Evolutionary conservation across 345 rosid genomes (phyloP).

Genomic region (Sonneratia caseolaris): DNA sequence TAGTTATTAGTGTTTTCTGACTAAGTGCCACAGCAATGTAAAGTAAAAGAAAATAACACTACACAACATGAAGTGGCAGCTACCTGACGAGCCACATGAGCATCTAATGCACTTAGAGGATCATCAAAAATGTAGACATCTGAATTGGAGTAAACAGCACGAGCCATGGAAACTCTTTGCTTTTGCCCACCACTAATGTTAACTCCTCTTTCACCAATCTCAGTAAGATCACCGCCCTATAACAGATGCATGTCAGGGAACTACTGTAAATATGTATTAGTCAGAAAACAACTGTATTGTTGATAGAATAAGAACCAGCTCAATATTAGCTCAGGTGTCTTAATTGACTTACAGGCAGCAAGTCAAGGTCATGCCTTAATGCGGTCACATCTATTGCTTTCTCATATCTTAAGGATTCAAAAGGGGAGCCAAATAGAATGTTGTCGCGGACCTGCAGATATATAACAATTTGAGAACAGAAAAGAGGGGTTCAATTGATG

Average conservation of each 20-base stretch:
- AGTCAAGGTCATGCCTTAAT: conserved; percentile 84
- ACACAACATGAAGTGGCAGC: neutral
- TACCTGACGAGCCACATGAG: conserved; percentile 98
- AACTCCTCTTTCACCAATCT: conserved; percentile 99
- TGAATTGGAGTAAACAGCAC: conserved; percentile 88
- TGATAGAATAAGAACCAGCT: neutral
- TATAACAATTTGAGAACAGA: conserved; percentile 2
- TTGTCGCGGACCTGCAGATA: conserved; percentile 74
- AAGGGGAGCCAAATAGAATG: conserved; percentile 85
- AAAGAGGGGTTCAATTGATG: neutral
- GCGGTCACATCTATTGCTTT: conserved; percentile 86
- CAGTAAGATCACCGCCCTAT: conserved; percentile 98
- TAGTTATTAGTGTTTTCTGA: neutral
- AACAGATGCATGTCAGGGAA: conserved; percentile 20
- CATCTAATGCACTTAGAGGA: conserved; percentile 97
- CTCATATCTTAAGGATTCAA: conserved; percentile 63
- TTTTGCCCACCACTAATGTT: conserved; percentile 99
- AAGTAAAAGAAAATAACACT: neutral
- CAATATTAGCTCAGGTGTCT: neutral
- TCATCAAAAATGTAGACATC: conserved; percentile 93
- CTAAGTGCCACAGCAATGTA: neutral
- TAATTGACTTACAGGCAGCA: conserved; percentile 64
- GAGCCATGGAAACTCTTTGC: conserved; percentile 98
- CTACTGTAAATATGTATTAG: neutral
- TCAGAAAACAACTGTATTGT: neutral